Conservation (phyloP, 108 stramenopile genomes). For the Nannochloropsis granulata region DNA sequence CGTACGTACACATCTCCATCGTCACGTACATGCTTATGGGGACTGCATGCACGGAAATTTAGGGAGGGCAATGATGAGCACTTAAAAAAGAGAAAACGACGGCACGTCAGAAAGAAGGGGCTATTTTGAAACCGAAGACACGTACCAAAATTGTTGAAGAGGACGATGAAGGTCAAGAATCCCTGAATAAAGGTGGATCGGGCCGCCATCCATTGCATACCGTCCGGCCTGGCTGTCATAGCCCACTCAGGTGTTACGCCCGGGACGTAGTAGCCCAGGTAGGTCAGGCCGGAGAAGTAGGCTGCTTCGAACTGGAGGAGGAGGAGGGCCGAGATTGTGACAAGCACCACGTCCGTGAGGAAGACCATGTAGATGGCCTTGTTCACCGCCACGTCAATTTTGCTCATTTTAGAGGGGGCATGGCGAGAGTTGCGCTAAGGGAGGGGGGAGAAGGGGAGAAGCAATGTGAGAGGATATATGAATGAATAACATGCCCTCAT, state of each 20-base stretch:
- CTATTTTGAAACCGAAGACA: not conserved
- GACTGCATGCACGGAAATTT: slow-evolving; percentile 10
- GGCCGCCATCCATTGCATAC: not conserved
- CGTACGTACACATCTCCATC: slow-evolving; percentile 54
- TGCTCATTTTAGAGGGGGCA: slow-evolving; percentile 9
- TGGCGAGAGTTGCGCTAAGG: slow-evolving; percentile 3
- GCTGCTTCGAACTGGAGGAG: not conserved
- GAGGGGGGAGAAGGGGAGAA: not conserved
- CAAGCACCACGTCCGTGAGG: slow-evolving; percentile 1
- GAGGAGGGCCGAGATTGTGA: not conserved
- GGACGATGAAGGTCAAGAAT: slow-evolving; percentile 55
- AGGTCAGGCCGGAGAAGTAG: not conserved
- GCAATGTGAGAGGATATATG: too few relatives aligned
- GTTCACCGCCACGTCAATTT: slow-evolving; percentile 3
- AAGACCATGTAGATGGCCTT: slow-evolving; percentile 19
- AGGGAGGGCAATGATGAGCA: too few relatives aligned
- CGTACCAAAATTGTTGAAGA: slow-evolving; percentile 52
- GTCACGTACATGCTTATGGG: slow-evolving; percentile 78
- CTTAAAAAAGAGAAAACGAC: too few relatives aligned
- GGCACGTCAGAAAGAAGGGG: too few relatives aligned
- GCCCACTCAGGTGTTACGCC: not conserved
- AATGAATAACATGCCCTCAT: not conserved
- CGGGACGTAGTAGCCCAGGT: not conserved
- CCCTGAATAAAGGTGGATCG: slow-evolving; percentile 44
- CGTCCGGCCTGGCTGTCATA: not conserved